These are phyloP conservation scores for Hebeloma cylindrosporum DNA, from an alignment of 768 basidiomycete genomes.

Conservation along the genomic window DNA sequence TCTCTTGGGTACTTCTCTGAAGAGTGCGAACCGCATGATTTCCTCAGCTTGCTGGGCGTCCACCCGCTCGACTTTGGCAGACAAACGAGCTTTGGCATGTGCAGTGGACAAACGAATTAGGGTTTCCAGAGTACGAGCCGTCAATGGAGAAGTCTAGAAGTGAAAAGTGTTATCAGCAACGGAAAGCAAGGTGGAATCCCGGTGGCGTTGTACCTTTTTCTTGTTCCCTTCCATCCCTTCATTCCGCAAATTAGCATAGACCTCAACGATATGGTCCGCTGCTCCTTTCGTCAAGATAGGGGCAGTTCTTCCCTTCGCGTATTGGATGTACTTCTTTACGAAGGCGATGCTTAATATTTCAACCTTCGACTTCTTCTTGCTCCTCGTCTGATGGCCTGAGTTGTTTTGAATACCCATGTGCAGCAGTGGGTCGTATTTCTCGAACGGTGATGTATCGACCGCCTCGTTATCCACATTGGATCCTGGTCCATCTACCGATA, in stretches of 20 bases:
- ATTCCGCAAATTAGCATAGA: constrained; percentile 90
- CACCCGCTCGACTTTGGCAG: constrained; percentile 74
- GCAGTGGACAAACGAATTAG: constrained; percentile 97
- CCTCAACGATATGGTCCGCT: constrained; percentile 89
- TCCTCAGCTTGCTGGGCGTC: constrained; percentile 92
- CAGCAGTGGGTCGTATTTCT: constrained; percentile 94
- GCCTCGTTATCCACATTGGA: constrained; percentile 53
- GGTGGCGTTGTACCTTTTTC: constrained; percentile 62
- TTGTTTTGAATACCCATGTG: constrained; percentile 76
- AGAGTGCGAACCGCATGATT: constrained; percentile 95
- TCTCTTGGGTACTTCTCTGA: constrained; percentile 93
- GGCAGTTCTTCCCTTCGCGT: constrained; percentile 85
- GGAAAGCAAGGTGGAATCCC: background rate
- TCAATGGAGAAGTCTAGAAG: constrained; percentile 89
- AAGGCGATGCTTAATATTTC: constrained; percentile 93
- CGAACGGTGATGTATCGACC: constrained; percentile 78
- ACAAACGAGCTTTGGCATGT: constrained; percentile 94
- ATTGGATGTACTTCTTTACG: constrained; percentile 98
- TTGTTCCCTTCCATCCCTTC: constrained; percentile 87
- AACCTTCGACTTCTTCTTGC: constrained; percentile 59
- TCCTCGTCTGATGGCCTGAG: constrained; percentile 50
- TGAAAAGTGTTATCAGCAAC: constrained; percentile 12
- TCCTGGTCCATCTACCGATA: constrained; percentile 82
- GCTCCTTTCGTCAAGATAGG: constrained; percentile 91
- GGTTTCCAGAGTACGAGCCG: constrained; percentile 97